These are phyloP conservation scores for Colletotrichum simmondsii DNA, from an alignment of 2,329 filamentous ascomycete species.

Conservation along the genomic window DNA sequence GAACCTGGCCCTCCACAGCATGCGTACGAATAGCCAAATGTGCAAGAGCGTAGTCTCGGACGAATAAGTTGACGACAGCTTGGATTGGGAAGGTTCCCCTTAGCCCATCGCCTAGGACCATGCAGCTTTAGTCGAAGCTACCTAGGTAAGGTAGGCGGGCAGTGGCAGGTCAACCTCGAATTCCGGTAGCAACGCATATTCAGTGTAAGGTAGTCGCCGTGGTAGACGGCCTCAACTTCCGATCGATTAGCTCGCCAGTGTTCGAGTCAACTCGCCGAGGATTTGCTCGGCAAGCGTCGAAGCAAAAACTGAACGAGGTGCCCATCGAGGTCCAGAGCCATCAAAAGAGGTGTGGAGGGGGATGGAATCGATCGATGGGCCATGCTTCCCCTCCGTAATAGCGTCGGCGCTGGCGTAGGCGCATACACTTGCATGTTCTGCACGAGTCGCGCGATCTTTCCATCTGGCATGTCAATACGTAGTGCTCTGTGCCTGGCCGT, in stretches of 20 bases:
- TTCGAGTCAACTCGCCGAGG: constrained; percentile 6
- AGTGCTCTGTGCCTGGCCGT: neutral
- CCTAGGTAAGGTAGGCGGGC: neutral
- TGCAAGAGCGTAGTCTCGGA: neutral
- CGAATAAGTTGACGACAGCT: neutral
- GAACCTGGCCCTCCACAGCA: constrained; percentile 14
- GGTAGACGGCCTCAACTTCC: constrained; percentile 1
- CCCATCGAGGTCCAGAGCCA: neutral
- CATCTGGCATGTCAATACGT: neutral
- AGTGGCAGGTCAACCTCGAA: neutral
- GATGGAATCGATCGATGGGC: constrained; percentile 4
- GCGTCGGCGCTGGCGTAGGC: constrained; percentile 13
- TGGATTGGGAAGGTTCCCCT: neutral
- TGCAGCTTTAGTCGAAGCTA: neutral
- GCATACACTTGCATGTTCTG: constrained; percentile 22
- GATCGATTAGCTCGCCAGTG: constrained; percentile 8
- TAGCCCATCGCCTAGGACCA: neutral
- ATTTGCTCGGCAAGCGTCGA: neutral
- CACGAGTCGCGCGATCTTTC: constrained; percentile 17
- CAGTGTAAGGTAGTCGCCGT: neutral
- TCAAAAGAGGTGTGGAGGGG: neutral
- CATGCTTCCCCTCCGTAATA: neutral
- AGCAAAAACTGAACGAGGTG: neutral
- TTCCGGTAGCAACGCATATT: neutral
- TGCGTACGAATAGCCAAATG: neutral